Percentiles rank a stretch among this genome's conserved stretches.
These are phyloP conservation scores for Heterobasidion parviporum DNA, from an alignment of 1,284 basidiomycete species.

Conservation along the genomic window DNA sequence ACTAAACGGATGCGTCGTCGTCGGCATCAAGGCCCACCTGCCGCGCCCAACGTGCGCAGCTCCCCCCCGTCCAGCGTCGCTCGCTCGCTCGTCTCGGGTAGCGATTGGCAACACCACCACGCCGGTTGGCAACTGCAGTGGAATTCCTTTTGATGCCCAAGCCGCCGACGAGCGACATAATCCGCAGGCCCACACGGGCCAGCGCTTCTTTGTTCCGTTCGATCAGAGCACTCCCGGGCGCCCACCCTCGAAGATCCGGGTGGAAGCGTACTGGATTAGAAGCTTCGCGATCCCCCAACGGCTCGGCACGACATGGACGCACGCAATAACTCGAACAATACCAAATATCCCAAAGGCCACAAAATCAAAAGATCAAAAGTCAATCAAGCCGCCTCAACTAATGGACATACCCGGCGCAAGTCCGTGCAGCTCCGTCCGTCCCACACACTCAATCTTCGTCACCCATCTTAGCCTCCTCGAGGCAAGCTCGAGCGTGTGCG, in stretches of 20 bases:
- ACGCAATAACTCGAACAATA: no score
- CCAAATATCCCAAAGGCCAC: no score
- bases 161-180: background rate
- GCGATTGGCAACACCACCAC: no score
- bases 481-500: background rate
- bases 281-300: background rate
- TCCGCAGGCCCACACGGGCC: background rate
- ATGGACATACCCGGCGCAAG: background rate
- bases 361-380: no score
- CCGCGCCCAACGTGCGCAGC: no score
- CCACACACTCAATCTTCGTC: background rate
- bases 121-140: no score
- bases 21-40: no score
- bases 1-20: no score
- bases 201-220: background rate
- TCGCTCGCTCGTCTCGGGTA: no score
- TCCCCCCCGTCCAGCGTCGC: no score
- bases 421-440: background rate
- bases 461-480: background rate
- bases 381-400: no score
- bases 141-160: no score
- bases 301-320: background rate
- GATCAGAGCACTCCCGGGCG: background rate
- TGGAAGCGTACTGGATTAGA: background rate
- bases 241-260: constrained; percentile 1